A percentile compares a stretch with the other conserved stretches of the same genome.
Conservation (phyloP, 805 yeast species). For the Ogataea populi-albae region DNA sequence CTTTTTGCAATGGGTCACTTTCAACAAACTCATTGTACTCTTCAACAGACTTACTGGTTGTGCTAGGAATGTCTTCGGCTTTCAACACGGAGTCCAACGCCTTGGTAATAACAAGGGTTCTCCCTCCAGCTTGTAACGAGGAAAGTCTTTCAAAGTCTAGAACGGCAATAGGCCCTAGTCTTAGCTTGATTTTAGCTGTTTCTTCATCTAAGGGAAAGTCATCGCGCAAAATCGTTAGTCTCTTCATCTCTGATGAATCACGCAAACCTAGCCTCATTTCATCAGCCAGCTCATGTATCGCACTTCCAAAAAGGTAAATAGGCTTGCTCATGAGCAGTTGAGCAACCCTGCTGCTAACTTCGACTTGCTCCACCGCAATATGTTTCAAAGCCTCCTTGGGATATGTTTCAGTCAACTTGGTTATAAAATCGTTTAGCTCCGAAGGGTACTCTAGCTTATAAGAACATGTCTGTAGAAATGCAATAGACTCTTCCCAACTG, state of each 20-base stretch:
- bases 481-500: conserved; percentile 37
- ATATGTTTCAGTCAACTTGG: conserved; percentile 21
- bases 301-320: conserved; percentile 13
- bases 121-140: not conserved
- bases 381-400: conserved; percentile 32
- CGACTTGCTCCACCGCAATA: conserved; percentile 19
- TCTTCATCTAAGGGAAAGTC: not conserved
- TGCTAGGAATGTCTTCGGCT: not conserved
- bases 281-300: conserved; percentile 8
- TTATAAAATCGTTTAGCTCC: conserved; percentile 22
- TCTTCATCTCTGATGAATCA: too few species aligned
- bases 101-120: not conserved
- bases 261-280: conserved; percentile 1
- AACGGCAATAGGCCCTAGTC: conserved; percentile 10
- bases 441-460: conserved; percentile 30
- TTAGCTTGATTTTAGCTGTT: conserved; percentile 7
- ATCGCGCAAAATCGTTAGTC: not conserved
- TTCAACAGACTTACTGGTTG: conserved; percentile 3
- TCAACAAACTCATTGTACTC: conserved; percentile 16
- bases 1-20: conserved; percentile 28
- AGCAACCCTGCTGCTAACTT: conserved; percentile 17
- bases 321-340: conserved; percentile 10
- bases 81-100: not conserved
- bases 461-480: conserved; percentile 36
- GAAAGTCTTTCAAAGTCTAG: conserved; percentile 8